phyloP scores from a whole-genome alignment of 441 rosid genomes.

The Rhodomyrtus psidioides region DNA sequence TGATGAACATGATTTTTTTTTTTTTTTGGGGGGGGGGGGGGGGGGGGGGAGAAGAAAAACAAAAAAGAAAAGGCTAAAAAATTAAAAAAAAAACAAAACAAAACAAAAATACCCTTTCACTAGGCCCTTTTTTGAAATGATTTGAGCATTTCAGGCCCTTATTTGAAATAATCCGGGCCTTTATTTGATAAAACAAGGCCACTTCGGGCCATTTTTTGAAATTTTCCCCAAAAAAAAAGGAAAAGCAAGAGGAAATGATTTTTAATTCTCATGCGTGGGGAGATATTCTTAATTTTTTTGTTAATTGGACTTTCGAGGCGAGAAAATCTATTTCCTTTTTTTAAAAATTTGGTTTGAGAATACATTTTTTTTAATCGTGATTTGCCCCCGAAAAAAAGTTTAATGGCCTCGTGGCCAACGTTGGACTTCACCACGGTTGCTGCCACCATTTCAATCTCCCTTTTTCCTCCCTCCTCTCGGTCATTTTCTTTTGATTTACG shows the following conservation, averaged over 20 bases:
- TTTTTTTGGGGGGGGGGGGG: no score
- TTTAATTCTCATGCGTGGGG: neutral
- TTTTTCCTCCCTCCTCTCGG: neutral
- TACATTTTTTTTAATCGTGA: neutral
- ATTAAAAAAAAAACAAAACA: no score
- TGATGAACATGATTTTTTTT: no score
- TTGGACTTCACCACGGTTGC: neutral
- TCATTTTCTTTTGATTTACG: neutral
- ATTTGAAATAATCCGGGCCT: no score
- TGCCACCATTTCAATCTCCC: neutral
- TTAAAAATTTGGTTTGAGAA: neutral
- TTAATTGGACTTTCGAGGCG: neutral
- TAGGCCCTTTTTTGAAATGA: no score
- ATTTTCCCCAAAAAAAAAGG: neutral
- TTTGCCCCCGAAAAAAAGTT: neutral
- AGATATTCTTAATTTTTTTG: neutral
- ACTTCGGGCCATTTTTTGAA: no score
- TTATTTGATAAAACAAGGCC: no score
- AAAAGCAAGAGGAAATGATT: neutral
- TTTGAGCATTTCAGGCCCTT: no score
- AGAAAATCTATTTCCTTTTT: neutral
- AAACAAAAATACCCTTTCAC: no score
- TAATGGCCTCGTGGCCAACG: neutral
- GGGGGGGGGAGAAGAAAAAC: no score
- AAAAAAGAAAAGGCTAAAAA: no score